Evolutionary conservation across 768 basidiomycete species (phyloP), one percentile per base, ranked within the genome.

Genomic region (Agrocybe chaxingu): DNA sequence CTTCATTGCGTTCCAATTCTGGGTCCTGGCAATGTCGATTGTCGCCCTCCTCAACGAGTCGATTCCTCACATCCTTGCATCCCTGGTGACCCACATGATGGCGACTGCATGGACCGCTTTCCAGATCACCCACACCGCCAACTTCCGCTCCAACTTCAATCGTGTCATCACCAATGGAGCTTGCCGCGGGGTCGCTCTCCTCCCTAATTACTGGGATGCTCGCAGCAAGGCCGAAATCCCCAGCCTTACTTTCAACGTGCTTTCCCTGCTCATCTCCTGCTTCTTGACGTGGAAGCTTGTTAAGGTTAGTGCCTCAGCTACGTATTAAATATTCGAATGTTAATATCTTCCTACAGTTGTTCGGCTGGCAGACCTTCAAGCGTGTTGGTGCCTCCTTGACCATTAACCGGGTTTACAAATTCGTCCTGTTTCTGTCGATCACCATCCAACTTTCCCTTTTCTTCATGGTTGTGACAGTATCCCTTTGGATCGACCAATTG

Each of bases 291-390:
- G 85, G 85, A 81, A 73, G 57, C 72, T 92, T 24, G 74, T 86
- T 60, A 89, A 86, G 78, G 89, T 89, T 46, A 13, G 58, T 56
- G 38, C 9, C 31, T 35, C 32, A 3, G 29, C 16, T 40, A 29
- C 7, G 32, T 31, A 9, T 36, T n/a, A 11, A 36, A 19, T 7
- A 8, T 41, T 38, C 7, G 18, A 48, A 9, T 30, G 37, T 40
- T 44, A 32, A 33, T 19, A n/a, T 36, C 35, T 18, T 36, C 12
- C 18, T 3, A 4, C 47, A 88, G 86, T 60, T 75, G 11, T 92
- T 88, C 63, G 87, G 89, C 39, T 92, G 89, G 89, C 87, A 89
- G 66, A 92, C 89, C 0, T 92, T 91, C 77, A 89, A 89, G 66
- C 85, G 88, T 50, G 81, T 91, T 45, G 89, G 89, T 34, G 88